Conservation (phyloP, 2,329 filamentous ascomycete genomes). For the Fusarium sp. region DNA sequence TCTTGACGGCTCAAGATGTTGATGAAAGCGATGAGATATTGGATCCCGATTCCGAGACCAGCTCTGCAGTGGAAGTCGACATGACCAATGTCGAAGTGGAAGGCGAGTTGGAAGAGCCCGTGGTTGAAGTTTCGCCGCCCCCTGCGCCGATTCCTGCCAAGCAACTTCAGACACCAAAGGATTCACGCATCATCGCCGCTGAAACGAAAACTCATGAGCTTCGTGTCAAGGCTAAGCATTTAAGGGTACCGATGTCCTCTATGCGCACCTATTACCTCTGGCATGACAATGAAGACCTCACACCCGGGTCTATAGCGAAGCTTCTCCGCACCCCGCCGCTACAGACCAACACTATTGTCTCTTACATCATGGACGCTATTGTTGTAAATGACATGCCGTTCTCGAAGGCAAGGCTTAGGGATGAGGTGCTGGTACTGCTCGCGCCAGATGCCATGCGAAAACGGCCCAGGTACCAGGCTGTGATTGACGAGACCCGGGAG, state of each 20-base stretch:
- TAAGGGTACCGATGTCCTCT: slow-evolving; percentile 44
- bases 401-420: slow-evolving; percentile 56
- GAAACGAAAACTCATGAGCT: slow-evolving; percentile 53
- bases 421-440: slow-evolving; percentile 55
- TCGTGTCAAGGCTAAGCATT: slow-evolving; percentile 41
- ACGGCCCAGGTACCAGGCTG: slow-evolving; percentile 38
- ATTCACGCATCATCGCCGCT: slow-evolving; percentile 57
- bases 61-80: slow-evolving; percentile 24
- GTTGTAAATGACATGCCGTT: slow-evolving; percentile 61
- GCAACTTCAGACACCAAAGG: slow-evolving; percentile 30
- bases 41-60: slow-evolving; percentile 46
- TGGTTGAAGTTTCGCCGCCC: background rate
- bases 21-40: slow-evolving; percentile 47
- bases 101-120: background rate
- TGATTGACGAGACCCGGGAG: slow-evolving; percentile 36
- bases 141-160: background rate
- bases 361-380: slow-evolving; percentile 69
- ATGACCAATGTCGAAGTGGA: slow-evolving; percentile 40
- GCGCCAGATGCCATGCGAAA: slow-evolving; percentile 27
- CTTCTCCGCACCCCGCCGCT: slow-evolving; percentile 71
- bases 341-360: slow-evolving; percentile 63
- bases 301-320: slow-evolving; percentile 60
- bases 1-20: slow-evolving; percentile 48
- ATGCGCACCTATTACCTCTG: slow-evolving; percentile 74
- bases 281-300: slow-evolving; percentile 63